Evolutionary conservation across 2,329 filamentous ascomycete genomes (phyloP), one percentile per base, ranked within the genome.

Genomic region (Aspergillus sp.): DNA sequence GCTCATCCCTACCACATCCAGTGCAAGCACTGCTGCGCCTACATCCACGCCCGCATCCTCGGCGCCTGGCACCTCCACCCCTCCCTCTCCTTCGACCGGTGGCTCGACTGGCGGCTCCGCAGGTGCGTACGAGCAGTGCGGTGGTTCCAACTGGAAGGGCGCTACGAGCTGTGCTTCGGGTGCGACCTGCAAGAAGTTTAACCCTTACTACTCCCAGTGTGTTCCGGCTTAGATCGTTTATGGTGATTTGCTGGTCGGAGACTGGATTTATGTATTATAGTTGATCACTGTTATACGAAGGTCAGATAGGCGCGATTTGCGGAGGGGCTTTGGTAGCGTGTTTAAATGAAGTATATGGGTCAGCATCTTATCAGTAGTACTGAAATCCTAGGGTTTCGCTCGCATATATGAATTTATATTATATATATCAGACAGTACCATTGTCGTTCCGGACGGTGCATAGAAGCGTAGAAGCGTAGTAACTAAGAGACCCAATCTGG

Each of bases 121-220:
- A 40, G 48, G 56, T 6, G 2, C 52, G 40, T 80, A 72, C 58
- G 73, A 70, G 3, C 79, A 80, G 68, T 81, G 79, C 63, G 80
- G 79, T 64, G 80, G 79, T 17, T 66, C 67, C 11, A 72, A 70
- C 52, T 80, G 67, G 64, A 74, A 65, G 1, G 80, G 79, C 17
- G 48, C 75, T 5, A 77, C 72, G 4, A 53, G 59, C 12, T 82
- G 79, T 54, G 73, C 69, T 6, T 57, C 68, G 27, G 79, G 79
- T 31, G 61, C 59, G 23, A 69, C 68, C 7, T 82, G 79, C 69
- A 68, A 68, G 35, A 64, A 66, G 23, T 65, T 64, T 55, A 81
- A 81, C 70, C 66, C 71, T 7, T 82, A 76, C 66, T 82, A 81
- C 71, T 76, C 65, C 27, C 79, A 82, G 72, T 81, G 80, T 66